Base-by-base conservation (phyloP, 257 asterid species). In the Plantago ovata region DNA sequence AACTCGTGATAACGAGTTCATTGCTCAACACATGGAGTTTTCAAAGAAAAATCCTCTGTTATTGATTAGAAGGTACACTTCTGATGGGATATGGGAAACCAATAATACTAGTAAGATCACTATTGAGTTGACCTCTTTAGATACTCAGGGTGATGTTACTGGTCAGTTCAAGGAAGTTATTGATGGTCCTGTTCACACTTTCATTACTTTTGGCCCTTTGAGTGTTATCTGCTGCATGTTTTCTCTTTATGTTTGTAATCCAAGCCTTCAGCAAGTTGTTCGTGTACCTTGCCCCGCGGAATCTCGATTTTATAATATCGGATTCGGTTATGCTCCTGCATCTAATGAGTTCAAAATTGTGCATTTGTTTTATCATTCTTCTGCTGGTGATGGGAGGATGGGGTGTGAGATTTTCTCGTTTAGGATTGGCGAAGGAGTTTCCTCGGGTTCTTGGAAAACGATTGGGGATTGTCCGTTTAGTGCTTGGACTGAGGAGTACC, bases 321-420 rank as follows among this genome's bases (percentile, higher is more conserved):
- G 79, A 20, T 79, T 79, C 15, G 85, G 81, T 0, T 73, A 66
- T 68, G 70, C 75, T 6, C 79, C 81, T 3, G 8, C 13, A 45
- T 40, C 73, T 3, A 42, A 44, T 13, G 75, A 79, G 23, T 79
- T 66, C 81, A 79, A 75, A 46, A 72, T 79, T 16, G 75, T 70
- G 15, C 79, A 79, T 55, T 66, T 78, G 79, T 66, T 63, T 51
- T 14, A 38, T 38, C 39, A 42, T 48, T 70, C 83, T 15, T 55
- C 13, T 14, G 58, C 10, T n/a, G 78, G 70, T 28, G 59, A 47
- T 6, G 65, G 60, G 41, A 72, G 64, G 23, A 72, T 79, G 77
- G 77, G 79, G 36, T 79, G 83, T 19, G 75, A 79, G 55, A 61
- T 79, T 64, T 72, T 75, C 61, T 55, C 79, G 3, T 77, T 77